Evolutionary conservation across 176 grass and related monocot species (phyloP), one percentile per base, ranked within the genome.

Genomic region (Zea mays): DNA sequence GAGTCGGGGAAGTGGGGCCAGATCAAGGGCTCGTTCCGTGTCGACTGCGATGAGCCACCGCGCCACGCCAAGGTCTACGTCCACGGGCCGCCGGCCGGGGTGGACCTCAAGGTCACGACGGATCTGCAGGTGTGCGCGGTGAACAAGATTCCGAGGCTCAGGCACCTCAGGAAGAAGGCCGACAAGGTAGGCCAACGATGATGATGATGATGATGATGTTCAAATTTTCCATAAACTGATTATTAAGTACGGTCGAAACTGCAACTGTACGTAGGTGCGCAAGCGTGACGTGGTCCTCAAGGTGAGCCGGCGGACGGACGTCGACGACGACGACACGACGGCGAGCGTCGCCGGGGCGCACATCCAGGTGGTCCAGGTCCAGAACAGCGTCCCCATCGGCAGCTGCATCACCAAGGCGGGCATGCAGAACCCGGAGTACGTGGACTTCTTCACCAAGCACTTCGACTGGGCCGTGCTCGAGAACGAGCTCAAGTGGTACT

Each of bases 401-500:
- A 74, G 80, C 1, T 91, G 88, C 81, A 86, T 94, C 76, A 69
- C 17, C 56, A 87, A 76, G 20, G 37, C 67, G 3, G 83, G 79
- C 8, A 59, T 95, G n/a, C 52, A 82, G 56, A 95, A 91, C 73
- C 83, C 87, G 7, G 83, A 38, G 10, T 91, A 87, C 63, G 92
- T 87, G 10, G 73, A 82, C 71, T 95, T 95, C 86, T 87, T 95
- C 74, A 49, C 72, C 42, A 84, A 79, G 50, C 78, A 87, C 83
- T 94, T 94, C 86, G 85, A 91, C 64, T 87, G 86, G 86, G 86
- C 92, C 0, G 92, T 95, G 37, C 85, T 91, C 7, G 89, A 85
- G 64, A 95, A 95, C 75, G 92, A 95, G 86, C 92, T 91, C 59
- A 95, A 95, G 81, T 95, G 92, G 92, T 95, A 95, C 86, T 76